Conservation (phyloP, 1,284 basidiomycete species). For the Tilletia setariae region DNA sequence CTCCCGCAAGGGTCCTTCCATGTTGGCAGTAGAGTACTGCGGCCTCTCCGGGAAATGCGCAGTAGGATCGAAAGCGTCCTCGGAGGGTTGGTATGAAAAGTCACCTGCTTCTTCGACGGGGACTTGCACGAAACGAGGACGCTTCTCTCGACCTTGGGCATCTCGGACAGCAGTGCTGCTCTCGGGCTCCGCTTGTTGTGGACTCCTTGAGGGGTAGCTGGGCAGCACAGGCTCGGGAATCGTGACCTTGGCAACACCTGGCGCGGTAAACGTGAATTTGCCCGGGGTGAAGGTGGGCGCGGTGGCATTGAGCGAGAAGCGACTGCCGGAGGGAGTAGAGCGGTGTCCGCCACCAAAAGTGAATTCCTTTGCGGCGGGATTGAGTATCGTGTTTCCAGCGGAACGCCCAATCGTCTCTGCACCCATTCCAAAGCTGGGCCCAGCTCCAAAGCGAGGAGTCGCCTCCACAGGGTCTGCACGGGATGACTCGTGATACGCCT, state of each 20-base stretch:
- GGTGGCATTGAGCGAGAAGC: slow-evolving; percentile 32
- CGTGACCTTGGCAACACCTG: slow-evolving; percentile 20
- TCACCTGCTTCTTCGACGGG: not conserved
- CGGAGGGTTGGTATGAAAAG: slow-evolving; percentile 18
- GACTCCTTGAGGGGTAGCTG: not conserved
- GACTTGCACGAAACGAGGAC: slow-evolving; percentile 28
- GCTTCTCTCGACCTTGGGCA: slow-evolving; percentile 39
- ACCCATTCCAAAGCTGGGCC: not conserved
- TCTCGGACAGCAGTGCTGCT: slow-evolving; percentile 8
- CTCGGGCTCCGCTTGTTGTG: not conserved
- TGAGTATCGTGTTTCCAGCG: slow-evolving; percentile 30
- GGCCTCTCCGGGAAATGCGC: slow-evolving; percentile 29
- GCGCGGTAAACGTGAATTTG: slow-evolving; percentile 40
- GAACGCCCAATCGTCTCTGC: slow-evolving; percentile 26
- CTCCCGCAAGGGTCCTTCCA: slow-evolving; percentile 39
- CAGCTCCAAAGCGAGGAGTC: slow-evolving; percentile 1
- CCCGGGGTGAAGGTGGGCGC: slow-evolving; percentile 43
- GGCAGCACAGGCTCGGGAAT: not conserved
- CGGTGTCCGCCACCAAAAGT: slow-evolving; percentile 24
- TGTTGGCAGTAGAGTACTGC: slow-evolving; percentile 33
- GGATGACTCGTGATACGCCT: slow-evolving; percentile 8
- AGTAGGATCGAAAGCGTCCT: slow-evolving; percentile 21
- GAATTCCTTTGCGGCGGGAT: slow-evolving; percentile 39
- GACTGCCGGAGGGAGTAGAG: not conserved
- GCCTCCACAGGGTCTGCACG: not conserved